These are phyloP conservation scores for Coemansia sp. DNA, from an alignment of 192 early-diverging fungal species.

Conservation along the genomic window DNA sequence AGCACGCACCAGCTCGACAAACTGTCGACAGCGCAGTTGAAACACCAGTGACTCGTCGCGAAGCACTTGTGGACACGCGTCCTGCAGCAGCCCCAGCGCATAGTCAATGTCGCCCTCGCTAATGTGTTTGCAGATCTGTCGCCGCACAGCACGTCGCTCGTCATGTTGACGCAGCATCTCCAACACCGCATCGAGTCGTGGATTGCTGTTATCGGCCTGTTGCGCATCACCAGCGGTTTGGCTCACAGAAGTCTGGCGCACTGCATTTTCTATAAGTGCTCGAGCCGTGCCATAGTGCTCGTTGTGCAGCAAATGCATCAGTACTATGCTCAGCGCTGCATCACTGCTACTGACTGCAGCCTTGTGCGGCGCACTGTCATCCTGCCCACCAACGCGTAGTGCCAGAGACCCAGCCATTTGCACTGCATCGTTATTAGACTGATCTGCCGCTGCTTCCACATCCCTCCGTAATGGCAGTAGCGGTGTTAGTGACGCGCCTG, in stretches of 20 bases:
- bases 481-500: constrained; percentile 8
- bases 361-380: not conserved
- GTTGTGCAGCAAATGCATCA: constrained; percentile 80
- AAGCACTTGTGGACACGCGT: constrained; percentile 69
- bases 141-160: constrained; percentile 28
- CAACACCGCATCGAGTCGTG: constrained; percentile 22
- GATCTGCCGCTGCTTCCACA: not conserved
- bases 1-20: constrained; percentile 77
- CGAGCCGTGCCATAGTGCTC: constrained; percentile 79
- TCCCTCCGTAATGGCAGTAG: not conserved
- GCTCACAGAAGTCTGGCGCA: constrained; percentile 16
- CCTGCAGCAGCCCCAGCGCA: constrained; percentile 67
- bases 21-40: constrained; percentile 78
- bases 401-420: constrained; percentile 7
- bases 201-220: not conserved
- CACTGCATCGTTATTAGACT: not conserved
- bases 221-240: not conserved
- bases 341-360: constrained; percentile 10
- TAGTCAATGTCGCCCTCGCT: constrained; percentile 71
- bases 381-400: constrained; percentile 5
- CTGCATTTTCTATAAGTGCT: constrained; percentile 57
- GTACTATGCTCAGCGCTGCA: constrained; percentile 58
- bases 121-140: constrained; percentile 59
- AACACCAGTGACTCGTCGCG: constrained; percentile 69
- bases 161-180: constrained; percentile 33